phyloP scores from a whole-genome alignment of 2,329 filamentous ascomycete species.

The Sporothrix pseudoabietina region DNA sequence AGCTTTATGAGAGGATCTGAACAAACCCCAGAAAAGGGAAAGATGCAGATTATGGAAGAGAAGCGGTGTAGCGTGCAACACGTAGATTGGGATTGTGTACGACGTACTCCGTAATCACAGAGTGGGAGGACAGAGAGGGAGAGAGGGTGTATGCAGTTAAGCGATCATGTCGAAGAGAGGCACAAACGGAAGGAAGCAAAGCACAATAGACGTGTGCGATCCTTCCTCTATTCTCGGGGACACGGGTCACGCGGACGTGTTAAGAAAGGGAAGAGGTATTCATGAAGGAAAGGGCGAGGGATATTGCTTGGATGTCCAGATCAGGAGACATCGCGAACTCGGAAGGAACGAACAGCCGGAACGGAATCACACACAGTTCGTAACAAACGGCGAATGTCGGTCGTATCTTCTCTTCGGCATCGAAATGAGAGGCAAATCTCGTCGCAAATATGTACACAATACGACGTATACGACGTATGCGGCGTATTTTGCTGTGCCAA shows the following conservation, averaged over 20 bases:
- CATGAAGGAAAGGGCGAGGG: not conserved
- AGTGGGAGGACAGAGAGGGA: not conserved
- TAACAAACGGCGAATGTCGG: not conserved
- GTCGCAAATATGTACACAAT: not conserved
- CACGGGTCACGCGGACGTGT: conserved; percentile 10
- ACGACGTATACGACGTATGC: too few relatives aligned
- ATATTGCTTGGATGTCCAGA: not conserved
- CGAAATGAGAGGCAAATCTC: not conserved
- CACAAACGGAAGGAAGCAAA: not conserved
- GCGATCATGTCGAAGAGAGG: not conserved
- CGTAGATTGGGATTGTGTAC: conserved; percentile 1
- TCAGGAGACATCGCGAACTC: not conserved
- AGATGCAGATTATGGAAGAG: not conserved
- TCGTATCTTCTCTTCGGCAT: not conserved
- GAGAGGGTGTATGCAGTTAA: conserved; percentile 19
- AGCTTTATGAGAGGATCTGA: not conserved
- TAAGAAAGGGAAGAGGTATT: not conserved
- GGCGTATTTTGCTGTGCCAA: not conserved
- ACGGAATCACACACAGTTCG: not conserved
- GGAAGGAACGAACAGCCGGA: not conserved
- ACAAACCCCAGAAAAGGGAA: not conserved
- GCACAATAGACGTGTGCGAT: not conserved
- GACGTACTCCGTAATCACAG: not conserved
- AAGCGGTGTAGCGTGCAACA: conserved; percentile 12
- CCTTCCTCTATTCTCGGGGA: not conserved